These are phyloP conservation scores for Phytophthora melonis DNA, from an alignment of 352 stramenopile species.

Conservation along the genomic window DNA sequence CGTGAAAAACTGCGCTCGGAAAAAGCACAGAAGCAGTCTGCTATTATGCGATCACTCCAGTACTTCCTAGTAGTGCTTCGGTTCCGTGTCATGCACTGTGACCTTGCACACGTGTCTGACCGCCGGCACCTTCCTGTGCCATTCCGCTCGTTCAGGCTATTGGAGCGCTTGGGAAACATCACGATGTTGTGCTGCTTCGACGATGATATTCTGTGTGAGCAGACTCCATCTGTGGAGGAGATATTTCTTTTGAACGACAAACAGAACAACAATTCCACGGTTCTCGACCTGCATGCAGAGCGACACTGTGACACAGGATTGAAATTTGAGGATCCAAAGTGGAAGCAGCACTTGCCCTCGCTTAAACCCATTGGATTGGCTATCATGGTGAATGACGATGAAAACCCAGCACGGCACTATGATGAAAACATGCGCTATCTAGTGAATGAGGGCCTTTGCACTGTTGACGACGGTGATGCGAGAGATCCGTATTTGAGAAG, in stretches of 20 bases:
- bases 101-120: slow-evolving; percentile 58
- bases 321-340: slow-evolving; percentile 91
- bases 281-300: slow-evolving; percentile 85
- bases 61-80: slow-evolving; percentile 79
- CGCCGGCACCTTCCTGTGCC: slow-evolving; percentile 59
- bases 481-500: slow-evolving; percentile 60
- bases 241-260: slow-evolving; percentile 89
- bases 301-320: slow-evolving; percentile 76
- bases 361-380: slow-evolving; percentile 85
- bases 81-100: slow-evolving; percentile 69
- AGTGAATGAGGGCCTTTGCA: slow-evolving; percentile 58
- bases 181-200: slow-evolving; percentile 92
- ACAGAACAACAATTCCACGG: slow-evolving; percentile 58
- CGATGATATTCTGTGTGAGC: slow-evolving; percentile 87
- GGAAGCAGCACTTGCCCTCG: slow-evolving; percentile 77
- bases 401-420: slow-evolving; percentile 74
- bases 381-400: slow-evolving; percentile 84
- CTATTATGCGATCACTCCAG: slow-evolving; percentile 70
- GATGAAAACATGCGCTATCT: slow-evolving; percentile 77
- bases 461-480: slow-evolving; percentile 31
- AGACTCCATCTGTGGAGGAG: slow-evolving; percentile 81
- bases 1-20: slow-evolving; percentile 81
- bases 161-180: slow-evolving; percentile 84
- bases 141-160: slow-evolving; percentile 79
- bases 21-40: slow-evolving; percentile 71